Base-by-base conservation (phyloP, 495 filamentous ascomycete species). In the Talaromyces adpressus region DNA sequence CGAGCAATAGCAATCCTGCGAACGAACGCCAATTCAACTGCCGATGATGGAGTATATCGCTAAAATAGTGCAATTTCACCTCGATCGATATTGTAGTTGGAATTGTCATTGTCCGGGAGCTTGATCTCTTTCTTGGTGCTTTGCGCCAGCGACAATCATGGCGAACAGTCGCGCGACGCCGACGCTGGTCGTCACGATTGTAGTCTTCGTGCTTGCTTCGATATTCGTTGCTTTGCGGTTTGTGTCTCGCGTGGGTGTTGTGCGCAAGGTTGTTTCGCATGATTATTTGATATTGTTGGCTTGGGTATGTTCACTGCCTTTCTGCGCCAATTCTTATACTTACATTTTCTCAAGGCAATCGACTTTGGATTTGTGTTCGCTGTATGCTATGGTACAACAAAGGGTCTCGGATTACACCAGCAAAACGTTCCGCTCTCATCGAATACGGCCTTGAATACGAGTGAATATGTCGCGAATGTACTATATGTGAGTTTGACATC, bases 251-350 rank as follows among this genome's bases (percentile, higher is more conserved):
- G 79, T 85, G 53, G 85, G 83, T 32, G 87, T 98, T 39, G 86
- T 95, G 54, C 84, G 83, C 65, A 84, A 77, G 62, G 73, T 92
- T 14, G 82, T 80, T 30, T 79, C 80, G 71, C 91, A 96, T 72
- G 93, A 98, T 75, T 91, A 90, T 76, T 82, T 90, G 67, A 96
- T 98, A 65, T 70, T 92, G 23, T 49, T 91, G 63, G 91, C 92
- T 65, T 97, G 91, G 93, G 81, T 91, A 78, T 66, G 78, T 14
- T 12, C 23, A 18, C 12, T 18, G 36, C 9, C 41, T 27, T 29
- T 36, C 59, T 29, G n/a, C 18, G 27, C 60, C 60, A n/a, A 5
- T 6, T 56, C n/a, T 30, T 52, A 30, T 23, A 20, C 8, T 32
- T 11, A 16, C 36, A 23, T 62, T 16, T 16, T 53, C 12, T 23